phyloP scores from a whole-genome alignment of 129 eudicot genomes.

The Pulicaria dysenterica region DNA sequence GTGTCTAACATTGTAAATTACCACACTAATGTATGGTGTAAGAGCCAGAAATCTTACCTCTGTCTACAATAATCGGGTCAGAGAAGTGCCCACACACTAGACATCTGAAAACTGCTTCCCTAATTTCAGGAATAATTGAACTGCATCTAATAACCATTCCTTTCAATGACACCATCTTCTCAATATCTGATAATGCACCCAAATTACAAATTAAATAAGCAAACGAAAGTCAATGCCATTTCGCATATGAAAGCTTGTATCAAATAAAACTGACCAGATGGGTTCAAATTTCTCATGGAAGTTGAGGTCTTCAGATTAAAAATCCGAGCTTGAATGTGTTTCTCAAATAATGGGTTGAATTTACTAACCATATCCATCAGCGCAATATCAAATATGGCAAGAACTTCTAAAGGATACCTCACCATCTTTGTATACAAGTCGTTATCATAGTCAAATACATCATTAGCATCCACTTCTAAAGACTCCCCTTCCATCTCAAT shows the following conservation, averaged over 20 bases:
- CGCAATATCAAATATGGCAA: constrained; percentile 87
- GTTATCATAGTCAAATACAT: constrained; percentile 71
- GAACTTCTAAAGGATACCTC: constrained; percentile 84
- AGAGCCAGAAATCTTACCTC: constrained; percentile 48
- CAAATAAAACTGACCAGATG: constrained; percentile 61
- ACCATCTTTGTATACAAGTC: constrained; percentile 88
- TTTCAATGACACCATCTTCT: constrained; percentile 95
- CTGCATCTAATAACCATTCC: constrained; percentile 95
- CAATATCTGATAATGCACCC: constrained; percentile 62
- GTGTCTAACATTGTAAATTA: background rate
- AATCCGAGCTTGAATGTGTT: constrained; percentile 90
- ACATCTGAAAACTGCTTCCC: constrained; percentile 85
- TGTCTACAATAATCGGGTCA: constrained; percentile 79
- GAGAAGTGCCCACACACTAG: constrained; percentile 85
- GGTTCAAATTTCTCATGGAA: constrained; percentile 87
- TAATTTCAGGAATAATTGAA: constrained; percentile 68
- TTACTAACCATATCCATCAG: constrained; percentile 84
- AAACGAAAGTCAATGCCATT: background rate
- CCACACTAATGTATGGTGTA: background rate
- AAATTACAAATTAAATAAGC: constrained; percentile 12
- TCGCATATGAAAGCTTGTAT: background rate
- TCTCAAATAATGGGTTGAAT: constrained; percentile 69
- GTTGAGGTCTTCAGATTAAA: constrained; percentile 71
- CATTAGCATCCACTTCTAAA: constrained; percentile 81
- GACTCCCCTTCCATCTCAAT: constrained; percentile 84